Conservation (phyloP, 2,329 filamentous ascomycete species). For the Cladosporium oxysporum region DNA sequence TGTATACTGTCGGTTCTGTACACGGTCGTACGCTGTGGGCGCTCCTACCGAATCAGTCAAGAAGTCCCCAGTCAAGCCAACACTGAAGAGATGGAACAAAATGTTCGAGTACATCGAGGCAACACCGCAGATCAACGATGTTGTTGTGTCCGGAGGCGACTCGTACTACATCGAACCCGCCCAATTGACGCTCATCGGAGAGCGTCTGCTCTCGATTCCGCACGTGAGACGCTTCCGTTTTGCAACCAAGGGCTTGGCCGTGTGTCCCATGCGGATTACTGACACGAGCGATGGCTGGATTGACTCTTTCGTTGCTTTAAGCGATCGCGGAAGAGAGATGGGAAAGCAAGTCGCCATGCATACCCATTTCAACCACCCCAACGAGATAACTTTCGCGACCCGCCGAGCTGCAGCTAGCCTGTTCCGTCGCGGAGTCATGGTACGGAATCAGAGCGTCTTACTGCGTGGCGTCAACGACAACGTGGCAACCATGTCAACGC, state of each 20-base stretch:
- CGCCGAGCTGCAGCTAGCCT: slow-evolving; percentile 54
- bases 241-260: slow-evolving; percentile 63
- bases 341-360: slow-evolving; percentile 64
- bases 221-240: slow-evolving; percentile 63
- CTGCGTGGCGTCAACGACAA: slow-evolving; percentile 62
- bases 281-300: slow-evolving; percentile 58
- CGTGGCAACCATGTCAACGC: slow-evolving; percentile 52
- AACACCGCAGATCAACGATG: slow-evolving; percentile 54
- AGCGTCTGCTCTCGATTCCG: slow-evolving; percentile 57
- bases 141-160: slow-evolving; percentile 66
- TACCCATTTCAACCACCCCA: slow-evolving; percentile 66
- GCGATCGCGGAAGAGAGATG: slow-evolving; percentile 51
- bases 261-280: slow-evolving; percentile 58
- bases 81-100: slow-evolving; percentile 55
- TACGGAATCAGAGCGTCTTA: slow-evolving; percentile 63
- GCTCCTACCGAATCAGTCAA: slow-evolving; percentile 55
- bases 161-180: slow-evolving; percentile 59
- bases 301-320: slow-evolving; percentile 53
- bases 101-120: slow-evolving; percentile 60
- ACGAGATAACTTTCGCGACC: slow-evolving; percentile 64
- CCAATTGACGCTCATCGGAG: slow-evolving; percentile 56
- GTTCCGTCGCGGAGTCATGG: slow-evolving; percentile 53
- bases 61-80: slow-evolving; percentile 32
- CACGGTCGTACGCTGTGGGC: slow-evolving; percentile 61
- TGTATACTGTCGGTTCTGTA: slow-evolving; percentile 65